These are phyloP conservation scores for Eucalyptus cloeziana DNA, from an alignment of 345 rosid genomes.

Conservation along the genomic window DNA sequence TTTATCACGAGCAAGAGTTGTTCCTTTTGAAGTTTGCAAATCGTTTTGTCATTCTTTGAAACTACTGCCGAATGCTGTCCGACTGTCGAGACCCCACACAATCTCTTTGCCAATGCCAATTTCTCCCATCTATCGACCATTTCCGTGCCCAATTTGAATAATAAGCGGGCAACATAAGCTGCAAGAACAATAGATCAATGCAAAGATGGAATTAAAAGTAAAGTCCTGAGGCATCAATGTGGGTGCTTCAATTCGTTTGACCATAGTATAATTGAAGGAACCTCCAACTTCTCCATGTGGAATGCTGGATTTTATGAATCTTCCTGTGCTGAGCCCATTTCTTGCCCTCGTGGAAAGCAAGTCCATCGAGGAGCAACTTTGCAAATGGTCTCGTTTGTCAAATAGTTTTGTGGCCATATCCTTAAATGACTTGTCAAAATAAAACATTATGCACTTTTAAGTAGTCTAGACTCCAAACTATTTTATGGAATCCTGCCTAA, in stretches of 20 bases:
- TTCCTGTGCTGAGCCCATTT: constrained; percentile 41
- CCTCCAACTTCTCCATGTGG: constrained; percentile 41
- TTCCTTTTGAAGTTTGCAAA: constrained; percentile 33
- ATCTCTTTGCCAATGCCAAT: not conserved
- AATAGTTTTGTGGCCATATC: not conserved
- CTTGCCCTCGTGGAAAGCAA: constrained; percentile 18
- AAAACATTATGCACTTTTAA: not conserved
- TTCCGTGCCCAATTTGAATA: not conserved
- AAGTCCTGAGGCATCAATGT: not conserved
- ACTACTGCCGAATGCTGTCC: constrained; percentile 49
- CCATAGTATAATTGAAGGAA: not conserved
- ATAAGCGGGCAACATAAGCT: not conserved
- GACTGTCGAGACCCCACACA: not conserved
- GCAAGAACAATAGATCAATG: not conserved
- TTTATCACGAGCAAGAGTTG: constrained; percentile 17
- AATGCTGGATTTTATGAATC: constrained; percentile 38
- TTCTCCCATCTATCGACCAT: constrained; percentile 17
- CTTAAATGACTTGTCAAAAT: not conserved
- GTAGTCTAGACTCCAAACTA: not conserved
- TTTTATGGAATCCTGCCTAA: constrained; percentile 29
- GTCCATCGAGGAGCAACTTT: constrained; percentile 15
- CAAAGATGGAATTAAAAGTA: not conserved
- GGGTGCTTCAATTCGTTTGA: not conserved
- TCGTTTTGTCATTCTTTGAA: constrained; percentile 46
- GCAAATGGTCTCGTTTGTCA: constrained; percentile 2